phyloP scores from a whole-genome alignment of 2,329 filamentous ascomycete species.

The Scedosporium boydii region DNA sequence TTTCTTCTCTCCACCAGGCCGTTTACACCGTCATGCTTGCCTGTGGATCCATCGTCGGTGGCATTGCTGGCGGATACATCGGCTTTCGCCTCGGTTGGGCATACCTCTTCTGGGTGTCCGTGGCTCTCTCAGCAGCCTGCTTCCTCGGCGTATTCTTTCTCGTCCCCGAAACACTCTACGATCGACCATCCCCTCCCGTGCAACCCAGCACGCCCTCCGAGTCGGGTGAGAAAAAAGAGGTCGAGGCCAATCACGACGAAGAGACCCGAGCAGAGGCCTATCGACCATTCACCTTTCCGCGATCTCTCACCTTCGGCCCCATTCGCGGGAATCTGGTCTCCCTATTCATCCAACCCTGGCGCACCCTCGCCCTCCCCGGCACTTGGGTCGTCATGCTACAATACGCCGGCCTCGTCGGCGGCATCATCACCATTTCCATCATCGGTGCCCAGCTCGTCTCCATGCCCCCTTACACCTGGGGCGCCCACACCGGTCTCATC shows the following conservation, averaged over 20 bases:
- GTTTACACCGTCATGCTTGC: slow-evolving; percentile 52
- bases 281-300: not conserved
- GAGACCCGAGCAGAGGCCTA: slow-evolving; percentile 53
- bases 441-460: slow-evolving; percentile 76
- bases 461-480: slow-evolving; percentile 72
- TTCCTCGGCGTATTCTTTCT: slow-evolving; percentile 16
- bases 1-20: slow-evolving; percentile 29
- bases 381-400: slow-evolving; percentile 73
- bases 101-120: slow-evolving; percentile 82
- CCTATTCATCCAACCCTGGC: slow-evolving; percentile 63
- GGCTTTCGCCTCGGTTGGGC: slow-evolving; percentile 66
- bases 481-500: slow-evolving; percentile 72
- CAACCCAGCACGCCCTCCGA: slow-evolving; percentile 7
- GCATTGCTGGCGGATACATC: slow-evolving; percentile 81
- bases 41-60: slow-evolving; percentile 55
- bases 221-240: slow-evolving; percentile 12
- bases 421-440: slow-evolving; percentile 87
- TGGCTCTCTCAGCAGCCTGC: slow-evolving; percentile 63
- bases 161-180: slow-evolving; percentile 24
- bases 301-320: slow-evolving; percentile 62
- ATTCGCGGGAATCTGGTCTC: slow-evolving; percentile 64
- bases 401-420: slow-evolving; percentile 85
- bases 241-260: slow-evolving; percentile 22
- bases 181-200: slow-evolving; percentile 9
- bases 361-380: slow-evolving; percentile 73